Conservation (phyloP, 345 rosid genomes). For the Pseudoturritis turrita region DNA sequence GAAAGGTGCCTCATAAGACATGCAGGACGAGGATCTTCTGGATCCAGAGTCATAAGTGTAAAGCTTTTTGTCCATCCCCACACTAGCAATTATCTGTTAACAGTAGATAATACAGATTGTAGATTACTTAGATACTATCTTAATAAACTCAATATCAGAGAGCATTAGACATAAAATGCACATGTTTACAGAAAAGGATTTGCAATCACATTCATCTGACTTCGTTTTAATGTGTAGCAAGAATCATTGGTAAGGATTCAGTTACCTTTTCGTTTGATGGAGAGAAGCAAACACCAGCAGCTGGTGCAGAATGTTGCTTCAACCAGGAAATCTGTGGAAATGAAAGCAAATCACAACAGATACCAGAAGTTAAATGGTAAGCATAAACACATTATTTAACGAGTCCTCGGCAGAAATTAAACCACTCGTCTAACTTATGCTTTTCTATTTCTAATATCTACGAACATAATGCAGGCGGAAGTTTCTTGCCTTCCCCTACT, state of each 20-base stretch:
- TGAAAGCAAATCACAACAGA: conserved; percentile 14
- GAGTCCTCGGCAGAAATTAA: neutral
- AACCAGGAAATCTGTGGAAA: conserved; percentile 77
- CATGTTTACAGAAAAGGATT: neutral
- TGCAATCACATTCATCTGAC: conserved; percentile 11
- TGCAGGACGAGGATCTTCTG: conserved; percentile 66
- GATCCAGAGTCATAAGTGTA: conserved; percentile 88
- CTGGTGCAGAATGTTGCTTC: conserved; percentile 96
- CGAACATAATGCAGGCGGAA: neutral
- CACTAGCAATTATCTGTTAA: conserved; percentile 81
- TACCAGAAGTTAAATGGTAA: conserved; percentile 5
- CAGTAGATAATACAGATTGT: conserved; percentile 9
- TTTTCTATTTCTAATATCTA: neutral
- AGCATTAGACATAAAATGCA: neutral
- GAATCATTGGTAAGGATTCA: conserved; percentile 1
- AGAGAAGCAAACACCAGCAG: conserved; percentile 92
- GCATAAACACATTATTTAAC: neutral
- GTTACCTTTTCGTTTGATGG: conserved; percentile 94
- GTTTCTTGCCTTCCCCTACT: neutral
- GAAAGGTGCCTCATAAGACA: conserved; percentile 85
- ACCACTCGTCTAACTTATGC: neutral
- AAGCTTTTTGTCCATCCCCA: conserved; percentile 94
- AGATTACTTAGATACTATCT: conserved; percentile 4
- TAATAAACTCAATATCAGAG: neutral
- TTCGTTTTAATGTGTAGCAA: conserved; percentile 8